Base-by-base conservation (phyloP, 1,139 yeast species). In the Protomyces lactucae-debilis region DNA sequence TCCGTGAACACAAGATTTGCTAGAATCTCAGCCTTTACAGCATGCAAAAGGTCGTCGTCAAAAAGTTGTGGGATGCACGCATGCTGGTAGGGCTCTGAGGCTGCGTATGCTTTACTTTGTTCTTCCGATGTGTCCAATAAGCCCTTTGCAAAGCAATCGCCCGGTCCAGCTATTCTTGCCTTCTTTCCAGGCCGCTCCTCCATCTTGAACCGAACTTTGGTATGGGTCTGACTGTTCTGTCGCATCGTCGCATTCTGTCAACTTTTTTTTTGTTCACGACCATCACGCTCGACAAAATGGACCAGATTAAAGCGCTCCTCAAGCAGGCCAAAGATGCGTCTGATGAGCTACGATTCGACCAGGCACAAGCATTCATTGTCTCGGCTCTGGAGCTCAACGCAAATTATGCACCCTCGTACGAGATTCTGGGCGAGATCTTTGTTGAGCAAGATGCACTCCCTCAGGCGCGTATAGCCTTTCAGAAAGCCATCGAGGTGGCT, bases 1-100 rank as follows among this genome's bases (percentile, higher is more conserved):
- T 86, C 85, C 21, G 98, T 91, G 78, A 95, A 95, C 56, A 88
- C 95, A 67, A 95, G 86, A 72, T 91, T 88, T 5, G 80, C 78
- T 70, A 89, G 81, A 48, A 95, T 92, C 74, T 95, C 99, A 66
- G 83, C 82, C 60, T 98, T 82, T 1, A 95, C 99, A 51, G 82
- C 80, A 69, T 95, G 79, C 65, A 95, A 77, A 35, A 95, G 77
- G 0, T 85, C 82, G 68, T 92, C 97, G 72, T 92, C 83, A 64
- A 95, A 81, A 61, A 93, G 77, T 43, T 85, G 82, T 37, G 79
- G 80, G 61, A 95, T 87, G 21, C 91, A 85, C 1, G 98, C 97
- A 91, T 97, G 93, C 72, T 84, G 81, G 74, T 87, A 93, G 0
- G 99, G 99, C 68, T 82, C 79, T 6, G 68, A 67, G 12, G 16